Evolutionary conservation across 176 grass and related monocot species (phyloP).

Genomic region (Eleusine indica): DNA sequence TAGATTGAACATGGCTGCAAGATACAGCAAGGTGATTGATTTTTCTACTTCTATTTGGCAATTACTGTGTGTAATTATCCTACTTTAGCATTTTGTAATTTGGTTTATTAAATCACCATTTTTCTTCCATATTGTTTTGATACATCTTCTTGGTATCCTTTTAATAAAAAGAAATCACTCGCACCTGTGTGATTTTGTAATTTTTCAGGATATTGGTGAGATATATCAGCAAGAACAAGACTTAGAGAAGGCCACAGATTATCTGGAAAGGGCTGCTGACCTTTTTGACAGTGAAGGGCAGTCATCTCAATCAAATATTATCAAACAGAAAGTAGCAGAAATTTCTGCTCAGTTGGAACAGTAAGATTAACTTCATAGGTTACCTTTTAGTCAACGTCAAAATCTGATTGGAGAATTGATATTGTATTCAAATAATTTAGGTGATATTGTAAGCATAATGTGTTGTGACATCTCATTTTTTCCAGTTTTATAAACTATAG

Average conservation of each 20-base stretch:
- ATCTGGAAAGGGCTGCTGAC: slow-evolving; percentile 82
- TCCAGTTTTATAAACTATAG: neutral
- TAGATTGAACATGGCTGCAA: slow-evolving; percentile 97
- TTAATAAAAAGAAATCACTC: slow-evolving; percentile 11
- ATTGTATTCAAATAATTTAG: neutral
- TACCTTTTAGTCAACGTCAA: neutral
- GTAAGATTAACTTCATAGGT: slow-evolving; percentile 58
- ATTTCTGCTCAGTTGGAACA: slow-evolving; percentile 96
- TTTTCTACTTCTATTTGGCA: neutral
- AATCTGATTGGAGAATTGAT: neutral
- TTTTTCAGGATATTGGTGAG: slow-evolving; percentile 91
- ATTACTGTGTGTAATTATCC: neutral
- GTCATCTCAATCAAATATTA: slow-evolving; percentile 75
- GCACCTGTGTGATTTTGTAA: slow-evolving; percentile 14
- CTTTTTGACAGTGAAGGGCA: slow-evolving; percentile 91
- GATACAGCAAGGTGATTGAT: slow-evolving; percentile 89
- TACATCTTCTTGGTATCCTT: neutral
- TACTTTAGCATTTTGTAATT: slow-evolving; percentile 1
- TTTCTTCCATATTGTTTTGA: slow-evolving; percentile 1
- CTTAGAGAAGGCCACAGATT: slow-evolving; percentile 82
- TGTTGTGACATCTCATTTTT: slow-evolving; percentile 5
- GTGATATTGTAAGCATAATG: neutral
- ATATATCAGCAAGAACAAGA: slow-evolving; percentile 96
- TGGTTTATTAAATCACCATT: neutral
- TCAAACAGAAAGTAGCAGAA: slow-evolving; percentile 93